A percentile compares a stretch with the other conserved stretches of the same genome.
These are phyloP conservation scores for Blastomyces emzantsi DNA, from an alignment of 2,329 filamentous ascomycete genomes.

Conservation along the genomic window DNA sequence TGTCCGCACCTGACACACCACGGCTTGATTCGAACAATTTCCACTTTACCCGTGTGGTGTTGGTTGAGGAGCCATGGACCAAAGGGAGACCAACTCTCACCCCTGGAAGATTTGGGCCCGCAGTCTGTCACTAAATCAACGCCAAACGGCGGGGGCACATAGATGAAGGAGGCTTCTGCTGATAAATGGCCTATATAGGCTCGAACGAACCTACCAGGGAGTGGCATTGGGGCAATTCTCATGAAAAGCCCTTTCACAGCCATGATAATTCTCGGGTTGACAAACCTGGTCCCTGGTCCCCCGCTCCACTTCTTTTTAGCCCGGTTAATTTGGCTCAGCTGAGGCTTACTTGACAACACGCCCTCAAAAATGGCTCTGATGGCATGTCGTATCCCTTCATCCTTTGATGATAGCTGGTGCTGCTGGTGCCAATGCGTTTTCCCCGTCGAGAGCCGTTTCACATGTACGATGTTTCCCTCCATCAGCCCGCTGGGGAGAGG, in stretches of 20 bases:
- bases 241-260: not conserved
- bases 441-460: not conserved
- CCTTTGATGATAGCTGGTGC: too few species aligned
- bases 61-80: not conserved
- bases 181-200: not conserved
- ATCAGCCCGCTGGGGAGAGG: not conserved
- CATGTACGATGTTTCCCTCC: not conserved
- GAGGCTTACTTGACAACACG: not conserved
- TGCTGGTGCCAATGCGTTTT: too few species aligned
- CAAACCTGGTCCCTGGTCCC: not conserved
- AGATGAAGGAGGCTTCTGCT: not conserved
- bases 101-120: not conserved
- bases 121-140: not conserved
- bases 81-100: not conserved
- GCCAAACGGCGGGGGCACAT: not conserved
- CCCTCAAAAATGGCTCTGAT: not conserved
- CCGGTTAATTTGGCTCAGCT: not conserved
- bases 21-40: not conserved
- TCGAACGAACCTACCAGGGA: not conserved
- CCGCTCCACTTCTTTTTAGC: not conserved
- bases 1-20: not conserved
- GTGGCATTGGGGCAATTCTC: not conserved
- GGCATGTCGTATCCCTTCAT: too few species aligned
- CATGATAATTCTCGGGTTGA: not conserved
- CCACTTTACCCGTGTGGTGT: not conserved